Evolutionary conservation across 805 yeast species (phyloP).

Genomic region (Cyberlindnera euphorbiiphila): DNA sequence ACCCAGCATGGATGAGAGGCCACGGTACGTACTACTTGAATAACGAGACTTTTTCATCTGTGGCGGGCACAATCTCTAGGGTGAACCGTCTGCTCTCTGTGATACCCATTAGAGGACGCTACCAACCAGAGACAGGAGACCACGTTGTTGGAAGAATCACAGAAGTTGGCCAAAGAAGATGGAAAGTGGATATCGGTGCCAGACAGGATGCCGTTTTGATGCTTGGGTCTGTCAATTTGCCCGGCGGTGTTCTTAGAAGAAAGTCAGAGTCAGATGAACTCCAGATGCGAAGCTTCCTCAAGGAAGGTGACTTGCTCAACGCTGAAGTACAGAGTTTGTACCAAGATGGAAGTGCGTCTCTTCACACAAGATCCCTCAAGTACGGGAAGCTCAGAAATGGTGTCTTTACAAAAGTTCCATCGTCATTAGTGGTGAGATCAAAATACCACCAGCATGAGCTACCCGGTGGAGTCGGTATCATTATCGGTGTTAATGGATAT

Average conservation of each 20-base stretch:
- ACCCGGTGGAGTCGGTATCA: conserved; percentile 92
- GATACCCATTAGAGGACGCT: conserved; percentile 79
- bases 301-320: conserved; percentile 93
- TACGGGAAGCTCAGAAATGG: conserved; percentile 97
- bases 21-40: conserved; percentile 88
- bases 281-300: conserved; percentile 89
- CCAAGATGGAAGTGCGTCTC: conserved; percentile 86
- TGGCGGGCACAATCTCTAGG: conserved; percentile 84
- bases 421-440: conserved; percentile 76
- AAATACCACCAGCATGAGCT: conserved; percentile 82
- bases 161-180: conserved; percentile 88
- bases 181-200: conserved; percentile 98
- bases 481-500: conserved; percentile 92
- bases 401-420: conserved; percentile 72
- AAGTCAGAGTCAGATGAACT: conserved; percentile 94
- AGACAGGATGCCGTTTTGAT: conserved; percentile 86
- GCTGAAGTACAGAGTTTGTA: conserved; percentile 93
- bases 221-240: conserved; percentile 94
- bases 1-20: conserved; percentile 97
- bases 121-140: conserved; percentile 94
- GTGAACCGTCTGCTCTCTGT: conserved; percentile 88
- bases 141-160: conserved; percentile 91
- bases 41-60: conserved; percentile 79
- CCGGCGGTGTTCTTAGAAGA: conserved; percentile 94
- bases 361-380: conserved; percentile 92